Evolutionary conservation across 768 basidiomycete species (phyloP).

Genomic region (Serendipita sp.): DNA sequence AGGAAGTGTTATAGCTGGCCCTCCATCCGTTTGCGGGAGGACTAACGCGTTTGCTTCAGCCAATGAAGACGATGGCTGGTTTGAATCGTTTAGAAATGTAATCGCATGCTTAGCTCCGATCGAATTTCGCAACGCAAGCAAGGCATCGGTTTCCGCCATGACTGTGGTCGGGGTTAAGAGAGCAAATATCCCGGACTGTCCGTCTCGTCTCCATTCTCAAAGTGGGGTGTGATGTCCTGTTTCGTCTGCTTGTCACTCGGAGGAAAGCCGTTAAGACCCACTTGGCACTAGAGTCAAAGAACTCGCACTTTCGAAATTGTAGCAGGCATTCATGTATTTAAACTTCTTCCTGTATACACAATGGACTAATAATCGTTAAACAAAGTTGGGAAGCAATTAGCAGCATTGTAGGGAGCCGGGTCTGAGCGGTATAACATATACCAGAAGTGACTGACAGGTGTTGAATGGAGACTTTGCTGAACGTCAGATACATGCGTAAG

Average conservation of each 20-base stretch:
- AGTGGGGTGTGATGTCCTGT: too few species aligned
- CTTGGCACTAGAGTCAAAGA: too few species aligned
- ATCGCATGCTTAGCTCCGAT: conserved; percentile 38
- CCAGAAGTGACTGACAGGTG: too few species aligned
- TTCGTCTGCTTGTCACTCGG: too few species aligned
- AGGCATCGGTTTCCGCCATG: conserved; percentile 24
- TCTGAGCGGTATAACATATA: too few species aligned
- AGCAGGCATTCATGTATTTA: background rate
- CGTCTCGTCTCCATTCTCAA: too few species aligned
- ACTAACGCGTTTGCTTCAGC: conserved; percentile 48
- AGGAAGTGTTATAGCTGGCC: conserved; percentile 29
- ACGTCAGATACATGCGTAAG: background rate
- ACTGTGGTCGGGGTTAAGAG: background rate
- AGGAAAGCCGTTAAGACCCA: too few species aligned
- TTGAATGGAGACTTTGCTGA: background rate
- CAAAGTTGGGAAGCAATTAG: too few species aligned
- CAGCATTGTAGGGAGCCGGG: too few species aligned
- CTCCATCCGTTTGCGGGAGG: conserved; percentile 26
- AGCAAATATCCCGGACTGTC: background rate
- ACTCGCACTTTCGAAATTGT: too few species aligned
- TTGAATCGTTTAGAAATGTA: conserved; percentile 28
- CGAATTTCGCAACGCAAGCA: conserved; percentile 44
- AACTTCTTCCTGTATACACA: too few species aligned
- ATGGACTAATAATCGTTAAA: too few species aligned
- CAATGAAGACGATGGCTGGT: conserved; percentile 30